phyloP scores from a whole-genome alignment of 2,329 filamentous ascomycete species.

The Cercospora zeae-maydis region DNA sequence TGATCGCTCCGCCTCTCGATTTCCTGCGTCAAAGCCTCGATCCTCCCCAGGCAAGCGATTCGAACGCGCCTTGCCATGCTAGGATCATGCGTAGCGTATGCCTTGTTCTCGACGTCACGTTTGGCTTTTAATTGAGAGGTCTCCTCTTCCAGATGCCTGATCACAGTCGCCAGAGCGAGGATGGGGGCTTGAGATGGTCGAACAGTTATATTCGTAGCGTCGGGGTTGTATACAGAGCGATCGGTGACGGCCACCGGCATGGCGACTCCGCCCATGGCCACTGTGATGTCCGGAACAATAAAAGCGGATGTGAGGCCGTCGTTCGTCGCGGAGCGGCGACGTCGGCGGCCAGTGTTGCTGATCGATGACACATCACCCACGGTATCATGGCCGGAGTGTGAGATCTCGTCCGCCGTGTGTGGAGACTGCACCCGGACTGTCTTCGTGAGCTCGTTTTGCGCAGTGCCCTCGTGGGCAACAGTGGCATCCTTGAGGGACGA shows the following conservation, averaged over 20 bases:
- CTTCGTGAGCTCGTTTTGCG: conserved; percentile 31
- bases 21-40: conserved; percentile 59
- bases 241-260: conserved; percentile 34
- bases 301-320: conserved; percentile 59
- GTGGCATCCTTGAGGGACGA: conserved; percentile 54
- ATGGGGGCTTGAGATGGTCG: conserved; percentile 64
- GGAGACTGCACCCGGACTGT: conserved; percentile 39
- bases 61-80: conserved; percentile 63
- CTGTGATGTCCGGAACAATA: conserved; percentile 61
- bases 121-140: conserved; percentile 70
- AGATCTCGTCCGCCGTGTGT: conserved; percentile 32
- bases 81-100: conserved; percentile 65
- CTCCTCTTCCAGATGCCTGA: conserved; percentile 79
- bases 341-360: conserved; percentile 48
- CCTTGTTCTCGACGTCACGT: conserved; percentile 57
- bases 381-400: conserved; percentile 29
- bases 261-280: conserved; percentile 34
- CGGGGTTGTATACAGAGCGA: conserved; percentile 29
- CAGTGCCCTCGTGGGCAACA: conserved; percentile 35
- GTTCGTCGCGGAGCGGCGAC: conserved; percentile 44
- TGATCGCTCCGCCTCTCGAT: conserved; percentile 73
- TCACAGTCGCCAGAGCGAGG: conserved; percentile 72
- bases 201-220: conserved; percentile 57
- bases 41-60: conserved; percentile 57
- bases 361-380: conserved; percentile 45